phyloP scores from a whole-genome alignment of 169 alveolate species.

The Fabrea salina region DNA sequence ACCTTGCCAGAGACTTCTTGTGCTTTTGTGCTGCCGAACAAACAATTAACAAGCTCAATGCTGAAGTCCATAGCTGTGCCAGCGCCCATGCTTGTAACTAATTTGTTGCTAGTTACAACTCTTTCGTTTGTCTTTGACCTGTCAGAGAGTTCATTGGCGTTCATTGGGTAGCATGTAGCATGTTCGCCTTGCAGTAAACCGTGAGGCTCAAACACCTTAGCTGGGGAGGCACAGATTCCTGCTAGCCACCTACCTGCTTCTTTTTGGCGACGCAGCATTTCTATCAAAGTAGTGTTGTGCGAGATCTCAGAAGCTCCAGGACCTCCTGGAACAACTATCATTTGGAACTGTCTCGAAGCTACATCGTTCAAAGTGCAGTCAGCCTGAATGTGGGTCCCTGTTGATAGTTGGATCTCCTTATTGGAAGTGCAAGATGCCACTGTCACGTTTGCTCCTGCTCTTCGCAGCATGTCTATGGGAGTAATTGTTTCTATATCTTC shows the following conservation, averaged over 20 bases:
- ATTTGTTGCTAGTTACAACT: conserved; percentile 46
- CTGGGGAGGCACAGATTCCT: conserved; percentile 90
- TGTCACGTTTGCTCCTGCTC: conserved; percentile 73
- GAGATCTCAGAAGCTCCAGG: conserved; percentile 59
- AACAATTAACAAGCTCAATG: conserved; percentile 36
- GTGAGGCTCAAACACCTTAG: conserved; percentile 70
- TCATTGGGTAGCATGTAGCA: conserved; percentile 48
- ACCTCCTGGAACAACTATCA: conserved; percentile 84
- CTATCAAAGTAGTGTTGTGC: conserved; percentile 47
- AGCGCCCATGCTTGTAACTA: conserved; percentile 55
- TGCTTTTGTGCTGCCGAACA: conserved; percentile 32
- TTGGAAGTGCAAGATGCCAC: conserved; percentile 51
- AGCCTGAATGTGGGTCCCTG: conserved; percentile 49
- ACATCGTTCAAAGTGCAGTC: conserved; percentile 38
- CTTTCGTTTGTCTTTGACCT: conserved; percentile 27
- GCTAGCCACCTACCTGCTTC: conserved; percentile 70
- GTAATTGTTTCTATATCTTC: conserved; percentile 79
- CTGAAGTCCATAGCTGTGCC: conserved; percentile 49
- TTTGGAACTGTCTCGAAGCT: conserved; percentile 44
- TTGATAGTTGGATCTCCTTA: conserved; percentile 35
- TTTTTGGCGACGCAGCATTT: conserved; percentile 56
- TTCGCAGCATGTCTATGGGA: conserved; percentile 63
- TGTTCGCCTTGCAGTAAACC: conserved; percentile 75
- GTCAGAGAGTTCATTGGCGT: conserved; percentile 21
- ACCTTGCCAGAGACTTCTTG: no score